A percentile compares a stretch with the other conserved stretches of the same genome.
Conservation (phyloP, 176 grass and related monocot species). For the Rhynchospora breviuscula region DNA sequence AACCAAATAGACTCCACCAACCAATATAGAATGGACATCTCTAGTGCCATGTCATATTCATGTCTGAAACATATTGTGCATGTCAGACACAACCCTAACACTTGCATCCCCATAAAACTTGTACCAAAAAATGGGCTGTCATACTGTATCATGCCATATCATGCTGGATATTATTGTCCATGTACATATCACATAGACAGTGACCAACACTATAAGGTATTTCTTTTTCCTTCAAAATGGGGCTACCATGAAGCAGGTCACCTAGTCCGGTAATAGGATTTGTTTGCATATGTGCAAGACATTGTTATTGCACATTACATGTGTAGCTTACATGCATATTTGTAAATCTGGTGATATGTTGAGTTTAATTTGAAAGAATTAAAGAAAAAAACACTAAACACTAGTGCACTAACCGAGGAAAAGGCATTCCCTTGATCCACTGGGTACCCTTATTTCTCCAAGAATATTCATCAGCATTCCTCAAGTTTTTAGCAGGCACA, state of each 20-base stretch:
- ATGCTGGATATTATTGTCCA: not conserved
- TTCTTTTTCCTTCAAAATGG: not conserved
- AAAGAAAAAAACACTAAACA: not conserved
- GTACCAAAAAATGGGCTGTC: not conserved
- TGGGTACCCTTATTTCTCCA: conserved; percentile 19
- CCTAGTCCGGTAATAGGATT: not conserved
- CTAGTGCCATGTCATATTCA: not conserved
- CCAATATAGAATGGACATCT: not conserved
- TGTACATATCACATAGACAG: not conserved
- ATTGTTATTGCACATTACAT: not conserved
- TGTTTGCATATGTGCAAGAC: not conserved
- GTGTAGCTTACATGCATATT: not conserved
- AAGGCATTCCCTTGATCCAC: conserved; percentile 11
- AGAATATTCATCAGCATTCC: conserved; percentile 12
- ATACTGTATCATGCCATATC: not conserved
- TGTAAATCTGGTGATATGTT: not conserved
- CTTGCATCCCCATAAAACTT: not conserved
- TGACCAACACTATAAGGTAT: not conserved
- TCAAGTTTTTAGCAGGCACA: not conserved
- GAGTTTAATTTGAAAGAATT: not conserved
- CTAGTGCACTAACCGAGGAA: not conserved
- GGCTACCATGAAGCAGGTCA: not conserved
- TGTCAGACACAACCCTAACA: not conserved
- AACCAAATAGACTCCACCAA: not conserved
- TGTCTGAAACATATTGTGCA: not conserved